These are phyloP conservation scores for Neofusicoccum sp. DNA, from an alignment of 2,329 filamentous ascomycete species.

Conservation along the genomic window DNA sequence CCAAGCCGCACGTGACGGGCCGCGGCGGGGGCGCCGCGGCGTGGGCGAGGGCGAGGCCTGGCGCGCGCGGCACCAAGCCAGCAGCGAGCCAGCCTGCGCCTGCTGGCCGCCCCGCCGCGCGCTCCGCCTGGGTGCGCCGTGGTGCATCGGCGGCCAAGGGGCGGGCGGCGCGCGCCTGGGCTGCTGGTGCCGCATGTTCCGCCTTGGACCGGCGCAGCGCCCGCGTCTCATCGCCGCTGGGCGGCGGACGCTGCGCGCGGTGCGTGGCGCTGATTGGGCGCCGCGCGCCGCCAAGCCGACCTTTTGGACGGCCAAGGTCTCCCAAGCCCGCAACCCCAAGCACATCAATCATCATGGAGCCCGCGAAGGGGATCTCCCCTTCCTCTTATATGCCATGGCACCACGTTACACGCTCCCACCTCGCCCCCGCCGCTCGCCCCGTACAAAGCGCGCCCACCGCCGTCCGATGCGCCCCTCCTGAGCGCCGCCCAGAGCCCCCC, in stretches of 20 bases:
- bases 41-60: neutral
- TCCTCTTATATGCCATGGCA: constrained; percentile 15
- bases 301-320: constrained; percentile 12
- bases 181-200: constrained; percentile 11
- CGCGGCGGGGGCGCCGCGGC: neutral
- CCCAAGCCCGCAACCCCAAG: constrained; percentile 18
- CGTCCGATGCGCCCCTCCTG: constrained; percentile 3
- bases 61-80: too few relatives aligned
- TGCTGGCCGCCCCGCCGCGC: too few relatives aligned
- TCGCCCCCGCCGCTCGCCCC: neutral
- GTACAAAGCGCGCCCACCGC: neutral
- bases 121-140: too few relatives aligned
- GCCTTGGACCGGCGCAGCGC: constrained; percentile 13
- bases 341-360: constrained; percentile 16
- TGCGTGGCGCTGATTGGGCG: neutral
- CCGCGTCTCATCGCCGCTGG: constrained; percentile 17
- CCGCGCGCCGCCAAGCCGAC: neutral
- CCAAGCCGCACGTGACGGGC: constrained; percentile 8
- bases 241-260: constrained; percentile 3
- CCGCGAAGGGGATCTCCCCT: constrained; percentile 13
- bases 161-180: neutral
- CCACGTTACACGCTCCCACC: constrained; percentile 5
- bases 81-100: too few relatives aligned
- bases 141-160: constrained; percentile 8
- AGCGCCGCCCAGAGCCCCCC: neutral